Evolutionary conservation across 768 basidiomycete genomes (phyloP), one percentile per base, ranked within the genome.

Genomic region (Collybiopsis confluens): DNA sequence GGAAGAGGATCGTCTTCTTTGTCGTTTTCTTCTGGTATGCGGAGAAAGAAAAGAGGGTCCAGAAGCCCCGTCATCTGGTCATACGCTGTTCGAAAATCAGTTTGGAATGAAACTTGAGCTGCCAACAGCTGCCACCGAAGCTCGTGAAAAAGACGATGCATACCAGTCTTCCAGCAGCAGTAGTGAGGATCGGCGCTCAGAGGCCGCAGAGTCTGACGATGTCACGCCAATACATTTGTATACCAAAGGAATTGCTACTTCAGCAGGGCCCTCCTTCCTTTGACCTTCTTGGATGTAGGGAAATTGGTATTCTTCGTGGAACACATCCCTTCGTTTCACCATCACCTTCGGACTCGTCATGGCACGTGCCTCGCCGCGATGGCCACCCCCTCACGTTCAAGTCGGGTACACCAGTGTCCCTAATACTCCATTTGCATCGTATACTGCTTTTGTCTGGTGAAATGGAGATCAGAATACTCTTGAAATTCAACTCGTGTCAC

Each of bases 61-160:
- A 1, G 87, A 86, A 60, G 90, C 89, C 1, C 75, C 90, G 0
- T 74, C 79, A 9, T 78, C 77, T 21, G 87, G 81, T 59, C 88
- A 81, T 44, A 76, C 78, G 2, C 69, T 82, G 18, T 92, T 88
- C 60, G 85, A 89, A 63, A 79, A 75, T 54, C 76, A 83, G 47
- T 74, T 92, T 11, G 89, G 81, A 20, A 75, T 78, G 46, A 75
- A 85, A 0, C 69, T 92, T 18, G 81, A 80, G 41, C 69, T 90
- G 10, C 90, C 88, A 11, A 91, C 89, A 1, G 73, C 80, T 18
- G 75, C 85, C 2, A 78, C 77, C 1, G 77, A 75, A 4, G 81
- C 83, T 2, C 73, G 86, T n/a, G 80, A 86, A 61, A 70, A 62
- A 33, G 77, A 80, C 46, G 60, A 66, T 9, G 68, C 73, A 3